Evolutionary conservation across 768 basidiomycete genomes (phyloP).

Genomic region (Macrocybe gigantea): DNA sequence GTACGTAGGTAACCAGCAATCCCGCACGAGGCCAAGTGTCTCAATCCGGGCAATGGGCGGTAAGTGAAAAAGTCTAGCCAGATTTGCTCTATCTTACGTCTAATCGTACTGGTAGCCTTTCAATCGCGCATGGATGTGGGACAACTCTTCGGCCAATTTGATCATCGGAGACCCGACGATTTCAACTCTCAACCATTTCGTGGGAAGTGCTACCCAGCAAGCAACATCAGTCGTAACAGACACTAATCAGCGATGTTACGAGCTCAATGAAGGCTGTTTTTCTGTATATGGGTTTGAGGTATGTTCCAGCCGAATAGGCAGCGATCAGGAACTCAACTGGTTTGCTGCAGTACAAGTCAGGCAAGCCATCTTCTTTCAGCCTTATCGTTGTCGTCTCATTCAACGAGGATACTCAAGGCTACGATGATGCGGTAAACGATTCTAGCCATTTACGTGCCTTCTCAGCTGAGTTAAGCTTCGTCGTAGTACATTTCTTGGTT

Average conservation of each 20-base stretch:
- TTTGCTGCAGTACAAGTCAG: conserved; percentile 31
- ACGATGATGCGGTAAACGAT: conserved; percentile 48
- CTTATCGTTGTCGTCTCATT: conserved; percentile 5
- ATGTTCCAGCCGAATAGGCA: conserved; percentile 6
- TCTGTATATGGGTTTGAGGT: conserved; percentile 75
- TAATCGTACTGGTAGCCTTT: conserved; percentile 45
- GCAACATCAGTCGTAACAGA: conserved; percentile 67
- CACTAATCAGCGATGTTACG: conserved; percentile 69
- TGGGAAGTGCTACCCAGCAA: conserved; percentile 69
- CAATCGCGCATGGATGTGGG: conserved; percentile 63
- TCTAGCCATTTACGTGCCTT: not conserved
- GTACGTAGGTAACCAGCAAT: conserved; percentile 37
- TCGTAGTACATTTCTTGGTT: conserved; percentile 78
- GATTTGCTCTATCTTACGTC: not conserved
- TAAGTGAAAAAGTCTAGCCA: conserved; percentile 22
- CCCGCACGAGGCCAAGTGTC: conserved; percentile 62
- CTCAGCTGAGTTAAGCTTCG: not conserved
- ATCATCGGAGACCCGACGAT: conserved; percentile 47
- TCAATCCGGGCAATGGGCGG: conserved; percentile 76
- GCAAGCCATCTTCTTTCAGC: conserved; percentile 12
- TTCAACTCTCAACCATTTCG: conserved; percentile 55
- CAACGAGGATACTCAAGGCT: conserved; percentile 33
- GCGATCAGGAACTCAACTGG: conserved; percentile 1
- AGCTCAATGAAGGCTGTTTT: conserved; percentile 48
- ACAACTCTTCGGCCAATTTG: conserved; percentile 51